Base-by-base conservation (phyloP, 2,329 filamentous ascomycete species). In the Huntiella abstrusa region DNA sequence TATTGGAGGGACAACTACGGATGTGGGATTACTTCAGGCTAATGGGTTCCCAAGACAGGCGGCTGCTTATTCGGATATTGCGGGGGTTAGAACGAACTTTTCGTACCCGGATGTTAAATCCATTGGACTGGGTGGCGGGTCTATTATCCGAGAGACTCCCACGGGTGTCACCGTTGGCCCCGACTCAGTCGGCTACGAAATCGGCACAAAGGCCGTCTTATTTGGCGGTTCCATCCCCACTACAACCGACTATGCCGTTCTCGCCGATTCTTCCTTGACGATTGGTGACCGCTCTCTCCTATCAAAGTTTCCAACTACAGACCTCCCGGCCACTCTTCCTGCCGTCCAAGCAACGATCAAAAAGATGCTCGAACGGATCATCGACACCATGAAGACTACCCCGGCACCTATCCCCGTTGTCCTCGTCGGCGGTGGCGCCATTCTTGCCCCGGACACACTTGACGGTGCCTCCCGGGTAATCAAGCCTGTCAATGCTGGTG, bases 1-100 rank as follows among this genome's bases (percentile, higher is more conserved):
- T 53, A 71, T 81, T 45, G 77, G 77, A 0, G 76, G 77, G 2
- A 81, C 77, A 0, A 80, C 76, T 0, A 71, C 74, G 0, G 77
- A 80, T 52, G 71, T 78, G 8, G 75, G 77, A 0, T 57, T 77
- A 0, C 57, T 81, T 3, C 64, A 75, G 5, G 64, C 69, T 0
- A 78, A 70, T 42, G 76, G 77, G 0, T 76, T 80, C 43, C 77
- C 77, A 0, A 64, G 75, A 32, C 72, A 78, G 55, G 69, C 73
- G 43, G 70, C 74, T 4, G 73, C 74, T 0, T 79, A 75, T 51
- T 75, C 70, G 33, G 68, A 77, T 32, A 61, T 80, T 2, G 71
- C 70, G 0, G 77, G 76, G 0, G 71, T 81, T 1, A 65, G 73
- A 5, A 75, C 75, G 60, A 79, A 80, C 54, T 71, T 71, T 54